These are phyloP conservation scores for Quercus mongolica DNA, from an alignment of 306 rosid species.

Conservation along the genomic window DNA sequence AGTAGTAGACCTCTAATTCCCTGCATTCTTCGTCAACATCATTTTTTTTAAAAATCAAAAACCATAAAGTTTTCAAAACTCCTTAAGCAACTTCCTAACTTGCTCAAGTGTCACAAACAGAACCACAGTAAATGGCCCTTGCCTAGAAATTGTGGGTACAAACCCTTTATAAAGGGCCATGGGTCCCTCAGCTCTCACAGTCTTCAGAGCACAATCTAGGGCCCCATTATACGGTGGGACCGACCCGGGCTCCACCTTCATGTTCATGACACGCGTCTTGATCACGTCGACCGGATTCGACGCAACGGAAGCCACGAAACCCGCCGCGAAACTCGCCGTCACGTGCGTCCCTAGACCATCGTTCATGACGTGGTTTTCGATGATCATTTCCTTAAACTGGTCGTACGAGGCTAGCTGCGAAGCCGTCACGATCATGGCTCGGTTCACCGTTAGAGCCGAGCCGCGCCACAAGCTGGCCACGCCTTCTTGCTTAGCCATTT, in stretches of 20 bases:
- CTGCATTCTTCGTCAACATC: conserved; percentile 2
- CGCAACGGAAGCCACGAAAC: conserved; percentile 84
- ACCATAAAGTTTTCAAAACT: conserved; percentile 19
- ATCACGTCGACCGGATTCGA: conserved; percentile 92
- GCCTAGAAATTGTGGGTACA: conserved; percentile 77
- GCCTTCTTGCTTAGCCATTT: conserved; percentile 66
- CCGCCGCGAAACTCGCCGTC: conserved; percentile 81
- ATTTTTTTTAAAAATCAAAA: too few species aligned
- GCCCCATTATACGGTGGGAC: conserved; percentile 63
- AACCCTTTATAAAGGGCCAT: conserved; percentile 88
- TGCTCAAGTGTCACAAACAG: conserved; percentile 88
- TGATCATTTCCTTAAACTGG: conserved; percentile 61
- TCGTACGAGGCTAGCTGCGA: conserved; percentile 87
- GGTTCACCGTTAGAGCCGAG: conserved; percentile 80
- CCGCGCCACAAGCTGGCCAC: conserved; percentile 84
- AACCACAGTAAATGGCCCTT: conserved; percentile 85
- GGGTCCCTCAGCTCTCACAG: conserved; percentile 72
- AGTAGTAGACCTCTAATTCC: too few species aligned
- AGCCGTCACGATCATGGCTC: conserved; percentile 93
- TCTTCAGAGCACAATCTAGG: conserved; percentile 68
- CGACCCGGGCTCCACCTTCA: conserved; percentile 63
- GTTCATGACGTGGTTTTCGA: conserved; percentile 49
- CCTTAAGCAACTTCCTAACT: conserved; percentile 60
- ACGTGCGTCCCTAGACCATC: conserved; percentile 83
- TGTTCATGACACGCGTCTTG: conserved; percentile 88